These are phyloP conservation scores for Metschnikowia proteae DNA, from an alignment of 805 yeast genomes.

Conservation along the genomic window DNA sequence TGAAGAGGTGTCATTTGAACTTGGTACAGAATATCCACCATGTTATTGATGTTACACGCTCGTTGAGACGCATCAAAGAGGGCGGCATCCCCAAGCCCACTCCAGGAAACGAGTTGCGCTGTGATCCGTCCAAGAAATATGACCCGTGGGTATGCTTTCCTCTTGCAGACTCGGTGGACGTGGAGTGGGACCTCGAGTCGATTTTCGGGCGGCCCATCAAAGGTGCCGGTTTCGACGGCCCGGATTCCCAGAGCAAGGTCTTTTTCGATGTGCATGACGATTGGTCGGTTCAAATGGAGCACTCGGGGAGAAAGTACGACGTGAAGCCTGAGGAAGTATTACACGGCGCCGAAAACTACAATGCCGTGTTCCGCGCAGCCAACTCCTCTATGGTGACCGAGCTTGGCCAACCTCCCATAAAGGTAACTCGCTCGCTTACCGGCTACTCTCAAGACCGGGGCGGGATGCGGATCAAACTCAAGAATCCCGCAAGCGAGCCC, in stretches of 20 bases:
- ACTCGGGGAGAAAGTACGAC: constrained; percentile 4
- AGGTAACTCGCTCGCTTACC: constrained; percentile 79
- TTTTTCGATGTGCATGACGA: constrained; percentile 36
- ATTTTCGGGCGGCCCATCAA: constrained; percentile 66
- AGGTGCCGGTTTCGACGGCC: constrained; percentile 61
- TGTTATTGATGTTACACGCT: constrained; percentile 66
- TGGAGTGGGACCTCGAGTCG: constrained; percentile 53
- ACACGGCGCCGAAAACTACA: constrained; percentile 21
- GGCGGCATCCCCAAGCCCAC: constrained; percentile 81
- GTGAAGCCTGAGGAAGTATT: constrained; percentile 12
- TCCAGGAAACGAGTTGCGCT: constrained; percentile 63
- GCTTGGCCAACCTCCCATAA: constrained; percentile 52
- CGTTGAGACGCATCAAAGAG: constrained; percentile 52
- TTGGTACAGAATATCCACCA: constrained; percentile 68
- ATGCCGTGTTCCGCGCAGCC: constrained; percentile 41
- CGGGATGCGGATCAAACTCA: constrained; percentile 74
- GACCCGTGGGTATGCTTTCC: constrained; percentile 80
- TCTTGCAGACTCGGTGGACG: constrained; percentile 45
- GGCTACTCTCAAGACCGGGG: constrained; percentile 92
- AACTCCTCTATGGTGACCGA: constrained; percentile 43
- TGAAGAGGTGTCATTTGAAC: constrained; percentile 40
- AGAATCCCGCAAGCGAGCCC: constrained; percentile 54
- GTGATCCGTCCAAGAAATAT: constrained; percentile 59
- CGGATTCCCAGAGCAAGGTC: constrained; percentile 18
- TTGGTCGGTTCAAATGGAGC: constrained; percentile 45